A percentile compares a stretch with the other conserved stretches of the same genome.
These are phyloP conservation scores for Irpex sp. DNA, from an alignment of 1,284 basidiomycete genomes.

Conservation along the genomic window DNA sequence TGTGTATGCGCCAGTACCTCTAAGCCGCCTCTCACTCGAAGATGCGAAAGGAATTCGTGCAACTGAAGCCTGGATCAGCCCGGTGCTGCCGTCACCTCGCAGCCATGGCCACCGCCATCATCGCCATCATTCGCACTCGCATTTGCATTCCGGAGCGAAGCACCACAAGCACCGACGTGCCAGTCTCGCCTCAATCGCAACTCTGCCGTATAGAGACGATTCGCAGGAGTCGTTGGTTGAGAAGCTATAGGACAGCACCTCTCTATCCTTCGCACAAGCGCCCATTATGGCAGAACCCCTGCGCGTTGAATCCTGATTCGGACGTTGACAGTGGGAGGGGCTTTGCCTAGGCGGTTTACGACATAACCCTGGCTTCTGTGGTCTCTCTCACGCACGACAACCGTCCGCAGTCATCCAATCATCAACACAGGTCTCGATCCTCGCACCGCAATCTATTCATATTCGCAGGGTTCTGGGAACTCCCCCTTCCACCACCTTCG, in stretches of 20 bases:
- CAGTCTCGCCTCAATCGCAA: background rate
- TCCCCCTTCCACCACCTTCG: background rate
- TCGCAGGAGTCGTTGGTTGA: background rate
- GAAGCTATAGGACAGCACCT: background rate
- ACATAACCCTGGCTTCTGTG: background rate
- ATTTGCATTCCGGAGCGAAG: background rate
- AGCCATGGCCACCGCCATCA: constrained; percentile 18
- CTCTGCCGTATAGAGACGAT: constrained; percentile 1
- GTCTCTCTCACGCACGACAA: background rate
- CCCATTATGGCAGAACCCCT: background rate
- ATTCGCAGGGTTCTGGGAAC: background rate
- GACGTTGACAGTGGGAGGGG: constrained; percentile 1
- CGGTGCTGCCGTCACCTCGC: constrained; percentile 12
- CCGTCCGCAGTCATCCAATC: background rate
- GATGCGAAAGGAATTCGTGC: constrained; percentile 54
- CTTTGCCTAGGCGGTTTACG: background rate
- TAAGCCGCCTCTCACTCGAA: constrained; percentile 47
- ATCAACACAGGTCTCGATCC: background rate
- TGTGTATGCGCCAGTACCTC: constrained; percentile 68
- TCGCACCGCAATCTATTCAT: background rate
- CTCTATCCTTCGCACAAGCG: background rate
- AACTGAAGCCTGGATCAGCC: constrained; percentile 62
- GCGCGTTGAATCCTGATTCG: background rate
- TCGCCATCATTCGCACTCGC: constrained; percentile 20
- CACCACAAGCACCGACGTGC: background rate